These are phyloP conservation scores for Mucuna pruriens DNA, from an alignment of 306 rosid species.

Conservation along the genomic window DNA sequence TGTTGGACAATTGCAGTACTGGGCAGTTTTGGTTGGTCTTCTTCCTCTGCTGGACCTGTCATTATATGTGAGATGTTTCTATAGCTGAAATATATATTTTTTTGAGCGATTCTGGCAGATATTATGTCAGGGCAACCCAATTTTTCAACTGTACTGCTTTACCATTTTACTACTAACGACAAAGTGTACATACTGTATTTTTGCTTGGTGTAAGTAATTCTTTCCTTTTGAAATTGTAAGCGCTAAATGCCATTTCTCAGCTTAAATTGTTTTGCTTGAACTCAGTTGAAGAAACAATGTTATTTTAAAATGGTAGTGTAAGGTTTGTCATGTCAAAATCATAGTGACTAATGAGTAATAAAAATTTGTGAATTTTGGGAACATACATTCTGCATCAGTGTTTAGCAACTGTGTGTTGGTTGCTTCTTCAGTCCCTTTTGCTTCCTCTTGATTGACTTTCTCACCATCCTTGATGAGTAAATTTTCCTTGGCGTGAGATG, in stretches of 20 bases:
- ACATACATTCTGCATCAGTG: neutral
- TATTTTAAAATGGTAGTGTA: neutral
- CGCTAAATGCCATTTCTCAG: neutral
- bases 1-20: too few species aligned
- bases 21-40: neutral
- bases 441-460: neutral
- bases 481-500: neutral
- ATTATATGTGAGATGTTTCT: neutral
- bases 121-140: neutral
- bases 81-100: neutral
- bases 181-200: neutral
- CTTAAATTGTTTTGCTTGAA: neutral
- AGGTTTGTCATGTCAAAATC: neutral
- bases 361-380: neutral
- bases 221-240: neutral
- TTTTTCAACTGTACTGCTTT: neutral
- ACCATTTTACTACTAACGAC: neutral
- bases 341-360: neutral
- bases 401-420: neutral
- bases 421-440: neutral
- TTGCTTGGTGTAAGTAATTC: neutral
- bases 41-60: neutral
- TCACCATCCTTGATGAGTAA: neutral
- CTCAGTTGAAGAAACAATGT: neutral
- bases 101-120: neutral